Base-by-base conservation (phyloP, 305 asterid species). In the Petunia hybrid region DNA sequence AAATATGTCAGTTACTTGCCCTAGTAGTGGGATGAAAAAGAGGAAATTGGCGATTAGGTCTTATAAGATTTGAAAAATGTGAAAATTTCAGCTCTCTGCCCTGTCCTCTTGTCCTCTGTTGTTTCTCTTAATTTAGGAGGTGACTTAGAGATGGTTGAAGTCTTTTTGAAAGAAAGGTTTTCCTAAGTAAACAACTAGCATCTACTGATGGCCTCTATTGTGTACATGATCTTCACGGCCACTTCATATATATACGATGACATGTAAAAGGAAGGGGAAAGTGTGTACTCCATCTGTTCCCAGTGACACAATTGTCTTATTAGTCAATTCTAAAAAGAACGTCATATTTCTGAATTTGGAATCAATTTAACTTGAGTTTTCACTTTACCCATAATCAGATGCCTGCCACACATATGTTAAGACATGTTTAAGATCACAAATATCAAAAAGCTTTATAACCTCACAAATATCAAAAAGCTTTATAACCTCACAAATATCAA, bases 81-180 rank as follows among this genome's bases (percentile, higher is more conserved):
- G 42, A 74, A 74, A 51, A 38, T 74, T 73, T 74, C 64, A 74
- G 64, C 45, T 51, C 78, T 53, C 38, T 74, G 48, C 13, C 13
- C 14, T 74, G 48, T 36, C 13, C 14, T 74, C 35, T 74, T 51
- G 41, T 60, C 60, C 31, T 31, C 12, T 41, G 13, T 16, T 41
- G 55, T 67, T 42, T 10, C 13, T 48, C 22, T 48, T 70, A 48
- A 31, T 7, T 5, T 13, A 2, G 64, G 38, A 38, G 13, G 64
- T 13, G 79, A 74, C 48, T 73, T 74, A 53, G 14, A 73, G 78
- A 73, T 53, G 14, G 78, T 73, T 51, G 46, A 73, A 22, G 45
- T 71, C 10, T 22, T 71, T 60, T 60, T 35, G 59, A 60, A 31
- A 73, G 63, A 46, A 53, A 36, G 38, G 4, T 73, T 51, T 40